Percentiles rank a stretch among this genome's conserved stretches.
Conservation (phyloP, 179 eudicot genomes). For the Nepenthes alata region DNA sequence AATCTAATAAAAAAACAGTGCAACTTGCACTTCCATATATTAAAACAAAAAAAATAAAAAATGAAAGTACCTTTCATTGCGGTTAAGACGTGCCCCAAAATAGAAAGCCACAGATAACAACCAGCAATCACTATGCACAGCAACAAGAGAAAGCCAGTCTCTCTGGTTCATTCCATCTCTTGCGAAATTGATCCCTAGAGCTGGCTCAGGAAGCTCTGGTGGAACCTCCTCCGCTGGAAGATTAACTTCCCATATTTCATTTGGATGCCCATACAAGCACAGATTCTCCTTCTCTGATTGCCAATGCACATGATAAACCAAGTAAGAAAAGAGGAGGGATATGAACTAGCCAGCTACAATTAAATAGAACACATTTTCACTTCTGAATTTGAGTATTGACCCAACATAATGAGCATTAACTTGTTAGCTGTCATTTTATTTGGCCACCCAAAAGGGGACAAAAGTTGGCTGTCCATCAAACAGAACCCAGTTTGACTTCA, state of each 20-base stretch:
- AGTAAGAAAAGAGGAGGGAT: neutral
- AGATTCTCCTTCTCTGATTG: conserved; percentile 48
- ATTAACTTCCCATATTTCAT: conserved; percentile 55
- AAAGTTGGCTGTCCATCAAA: no score
- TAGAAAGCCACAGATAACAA: conserved; percentile 50
- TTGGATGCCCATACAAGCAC: conserved; percentile 50
- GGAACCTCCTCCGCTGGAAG: conserved; percentile 65
- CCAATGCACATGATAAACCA: neutral
- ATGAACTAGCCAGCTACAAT: neutral
- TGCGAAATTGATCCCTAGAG: conserved; percentile 52
- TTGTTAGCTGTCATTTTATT: no score
- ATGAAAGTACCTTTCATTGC: conserved; percentile 51
- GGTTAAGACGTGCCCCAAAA: conserved; percentile 59
- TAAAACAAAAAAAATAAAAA: neutral
- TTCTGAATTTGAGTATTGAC: no score
- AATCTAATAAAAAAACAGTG: neutral
- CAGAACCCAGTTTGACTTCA: no score
- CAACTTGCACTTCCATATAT: neutral
- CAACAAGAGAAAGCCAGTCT: conserved; percentile 51
- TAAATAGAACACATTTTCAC: no score
- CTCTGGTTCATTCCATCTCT: conserved; percentile 49
- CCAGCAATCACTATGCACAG: conserved; percentile 51
- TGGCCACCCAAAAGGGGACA: no score
- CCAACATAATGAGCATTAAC: no score
- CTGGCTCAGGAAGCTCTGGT: conserved; percentile 59